phyloP scores from a whole-genome alignment of 2,329 filamentous ascomycete species.

The Ramularia collo-cygni region DNA sequence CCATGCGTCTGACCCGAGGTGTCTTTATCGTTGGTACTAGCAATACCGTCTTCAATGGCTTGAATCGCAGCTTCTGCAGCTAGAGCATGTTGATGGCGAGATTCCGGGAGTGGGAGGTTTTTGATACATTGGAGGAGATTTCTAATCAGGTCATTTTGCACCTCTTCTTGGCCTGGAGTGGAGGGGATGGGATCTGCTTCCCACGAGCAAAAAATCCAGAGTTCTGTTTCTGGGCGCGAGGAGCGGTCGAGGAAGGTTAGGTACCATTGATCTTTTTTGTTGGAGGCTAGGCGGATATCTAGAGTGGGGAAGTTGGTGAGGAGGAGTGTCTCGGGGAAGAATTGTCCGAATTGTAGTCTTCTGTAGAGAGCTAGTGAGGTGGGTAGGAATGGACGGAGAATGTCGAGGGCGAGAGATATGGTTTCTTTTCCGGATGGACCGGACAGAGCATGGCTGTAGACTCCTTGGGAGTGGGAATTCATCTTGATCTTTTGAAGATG shows the following conservation, averaged over 20 bases:
- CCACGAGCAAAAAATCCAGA: conserved; percentile 51
- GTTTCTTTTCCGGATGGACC: background rate
- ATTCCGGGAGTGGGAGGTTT: conserved; percentile 3
- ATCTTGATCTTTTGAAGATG: too few species aligned
- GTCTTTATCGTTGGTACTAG: conserved; percentile 4
- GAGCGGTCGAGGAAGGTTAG: conserved; percentile 57
- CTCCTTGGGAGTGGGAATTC: background rate
- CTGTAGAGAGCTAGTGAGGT: conserved; percentile 55
- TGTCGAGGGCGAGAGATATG: conserved; percentile 34
- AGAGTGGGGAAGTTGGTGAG: conserved; percentile 36
- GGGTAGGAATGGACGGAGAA: conserved; percentile 49
- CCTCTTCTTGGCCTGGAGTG: background rate
- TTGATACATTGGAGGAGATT: conserved; percentile 12
- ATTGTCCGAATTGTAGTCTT: conserved; percentile 53
- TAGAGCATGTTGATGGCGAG: conserved; percentile 12
- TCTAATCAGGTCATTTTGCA: conserved; percentile 9
- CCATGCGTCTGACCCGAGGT: conserved; percentile 11
- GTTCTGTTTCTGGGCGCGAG: conserved; percentile 55
- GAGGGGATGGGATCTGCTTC: conserved; percentile 7
- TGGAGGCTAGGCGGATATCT: conserved; percentile 5
- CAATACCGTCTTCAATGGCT: too few species aligned
- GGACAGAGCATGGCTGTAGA: background rate
- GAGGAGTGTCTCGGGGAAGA: conserved; percentile 37
- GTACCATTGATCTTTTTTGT: conserved; percentile 34
- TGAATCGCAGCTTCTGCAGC: background rate